Evolutionary conservation across 2,329 filamentous ascomycete species (phyloP).

Genomic region (Pyrenochaeta sp.): DNA sequence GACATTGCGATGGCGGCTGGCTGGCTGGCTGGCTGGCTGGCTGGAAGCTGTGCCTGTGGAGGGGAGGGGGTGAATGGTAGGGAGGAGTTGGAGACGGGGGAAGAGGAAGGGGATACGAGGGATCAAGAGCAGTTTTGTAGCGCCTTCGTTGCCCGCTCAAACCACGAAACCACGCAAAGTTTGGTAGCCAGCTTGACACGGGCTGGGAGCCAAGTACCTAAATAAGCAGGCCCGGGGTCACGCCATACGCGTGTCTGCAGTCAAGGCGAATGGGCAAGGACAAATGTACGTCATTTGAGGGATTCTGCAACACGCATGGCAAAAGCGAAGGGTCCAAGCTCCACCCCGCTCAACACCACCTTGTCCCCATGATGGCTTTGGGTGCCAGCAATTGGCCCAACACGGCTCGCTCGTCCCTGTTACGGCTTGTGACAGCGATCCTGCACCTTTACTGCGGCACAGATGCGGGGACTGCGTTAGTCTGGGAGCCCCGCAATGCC

Average conservation of each 20-base stretch:
- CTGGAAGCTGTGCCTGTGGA: not conserved
- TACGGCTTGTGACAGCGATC: conserved; percentile 8
- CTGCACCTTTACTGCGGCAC: not conserved
- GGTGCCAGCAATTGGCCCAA: conserved; percentile 10
- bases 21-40: not conserved
- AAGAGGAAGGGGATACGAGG: too few species aligned
- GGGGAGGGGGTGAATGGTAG: not conserved
- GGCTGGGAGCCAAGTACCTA: too few species aligned
- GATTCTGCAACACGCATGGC: not conserved
- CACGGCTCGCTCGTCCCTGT: not conserved
- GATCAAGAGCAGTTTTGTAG: too few species aligned
- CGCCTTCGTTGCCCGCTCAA: too few species aligned
- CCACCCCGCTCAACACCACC: conserved; percentile 13
- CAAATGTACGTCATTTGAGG: not conserved
- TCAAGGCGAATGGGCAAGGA: too few species aligned
- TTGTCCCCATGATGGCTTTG: conserved; percentile 7
- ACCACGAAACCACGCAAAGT: too few species aligned
- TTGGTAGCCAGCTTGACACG: too few species aligned
- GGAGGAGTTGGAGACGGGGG: not conserved
- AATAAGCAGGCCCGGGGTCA: too few species aligned
- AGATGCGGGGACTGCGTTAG: conserved; percentile 9
- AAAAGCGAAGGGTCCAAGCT: not conserved
- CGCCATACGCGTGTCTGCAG: too few species aligned
- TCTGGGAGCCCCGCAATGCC: not conserved
- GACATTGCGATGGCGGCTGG: conserved; percentile 12